Evolutionary conservation across 2,329 filamentous ascomycete genomes (phyloP).

Genomic region (Penicillium brasilianum): DNA sequence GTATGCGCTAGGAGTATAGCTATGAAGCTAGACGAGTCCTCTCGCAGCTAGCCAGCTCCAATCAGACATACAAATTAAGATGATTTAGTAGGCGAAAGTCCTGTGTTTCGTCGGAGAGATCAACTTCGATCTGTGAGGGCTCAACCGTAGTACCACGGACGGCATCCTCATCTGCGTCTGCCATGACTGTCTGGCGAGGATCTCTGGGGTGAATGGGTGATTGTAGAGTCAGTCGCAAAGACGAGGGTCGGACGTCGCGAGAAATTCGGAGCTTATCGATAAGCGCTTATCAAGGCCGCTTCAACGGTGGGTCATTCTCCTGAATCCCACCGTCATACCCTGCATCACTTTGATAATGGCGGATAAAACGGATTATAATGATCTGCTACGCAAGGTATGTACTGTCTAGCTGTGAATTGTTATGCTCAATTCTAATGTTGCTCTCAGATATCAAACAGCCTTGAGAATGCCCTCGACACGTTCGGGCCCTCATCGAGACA

Average conservation of each 20-base stretch:
- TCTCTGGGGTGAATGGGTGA: not conserved
- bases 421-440: no score
- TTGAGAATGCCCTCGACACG: slow-evolving; percentile 47
- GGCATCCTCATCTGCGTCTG: slow-evolving; percentile 51
- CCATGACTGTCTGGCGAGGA: slow-evolving; percentile 38
- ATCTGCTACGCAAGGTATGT: slow-evolving; percentile 27
- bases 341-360: not conserved
- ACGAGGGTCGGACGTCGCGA: slow-evolving; percentile 6
- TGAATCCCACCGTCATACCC: not conserved
- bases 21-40: not conserved
- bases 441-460: slow-evolving; percentile 48
- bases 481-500: slow-evolving; percentile 46
- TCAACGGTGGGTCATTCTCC: not conserved
- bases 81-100: slow-evolving; percentile 78
- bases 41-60: not conserved
- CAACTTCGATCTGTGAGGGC: slow-evolving; percentile 57
- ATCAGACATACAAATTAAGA: slow-evolving; percentile 54
- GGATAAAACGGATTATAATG: slow-evolving; percentile 29
- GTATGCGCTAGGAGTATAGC: not conserved
- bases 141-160: slow-evolving; percentile 39
- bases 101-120: slow-evolving; percentile 77
- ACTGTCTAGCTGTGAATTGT: no score
- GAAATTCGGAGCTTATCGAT: slow-evolving; percentile 34
- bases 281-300: slow-evolving; percentile 15
- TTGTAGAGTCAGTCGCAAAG: slow-evolving; percentile 5